Conservation (phyloP, 208 protist genomes). For the Balamuthia mandrillaris region DNA sequence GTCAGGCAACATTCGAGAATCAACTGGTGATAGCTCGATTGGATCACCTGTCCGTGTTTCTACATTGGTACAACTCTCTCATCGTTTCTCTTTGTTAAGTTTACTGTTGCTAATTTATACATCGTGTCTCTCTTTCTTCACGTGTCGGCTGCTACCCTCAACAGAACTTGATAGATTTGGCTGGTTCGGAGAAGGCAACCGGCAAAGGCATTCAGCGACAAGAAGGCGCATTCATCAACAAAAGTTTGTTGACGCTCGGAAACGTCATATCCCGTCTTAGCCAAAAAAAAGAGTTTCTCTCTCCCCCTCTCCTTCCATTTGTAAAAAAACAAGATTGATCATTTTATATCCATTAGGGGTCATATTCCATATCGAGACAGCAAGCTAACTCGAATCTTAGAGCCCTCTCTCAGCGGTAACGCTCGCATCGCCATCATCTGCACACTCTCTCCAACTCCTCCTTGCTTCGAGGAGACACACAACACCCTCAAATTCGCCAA, state of each 20-base stretch:
- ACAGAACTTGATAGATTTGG: constrained; percentile 94
- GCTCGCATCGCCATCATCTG: constrained; percentile 66
- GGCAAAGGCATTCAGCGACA: constrained; percentile 85
- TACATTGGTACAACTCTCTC: neutral
- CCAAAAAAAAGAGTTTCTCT: constrained; percentile 1
- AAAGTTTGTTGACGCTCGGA: constrained; percentile 83
- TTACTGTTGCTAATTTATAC: too few relatives aligned
- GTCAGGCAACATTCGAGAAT: neutral
- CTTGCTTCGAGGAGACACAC: constrained; percentile 28
- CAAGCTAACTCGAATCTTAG: constrained; percentile 73
- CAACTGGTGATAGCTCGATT: neutral
- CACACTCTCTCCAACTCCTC: constrained; percentile 57
- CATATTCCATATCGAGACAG: constrained; percentile 76
- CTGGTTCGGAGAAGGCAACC: constrained; percentile 89
- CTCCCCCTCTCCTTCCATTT: neutral
- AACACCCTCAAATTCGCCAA: constrained; percentile 71
- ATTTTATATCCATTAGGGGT: neutral
- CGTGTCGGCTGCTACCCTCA: constrained; percentile 33
- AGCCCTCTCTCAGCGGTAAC: constrained; percentile 69
- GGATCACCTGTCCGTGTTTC: too few relatives aligned
- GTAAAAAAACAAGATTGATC: neutral
- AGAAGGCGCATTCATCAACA: constrained; percentile 94
- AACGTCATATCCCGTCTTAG: constrained; percentile 70
- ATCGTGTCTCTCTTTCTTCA: neutral
- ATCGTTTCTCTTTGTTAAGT: constrained; percentile 54